Evolutionary conservation across 106 monocot genomes (phyloP).

Genomic region (Xerophyta viscosa): DNA sequence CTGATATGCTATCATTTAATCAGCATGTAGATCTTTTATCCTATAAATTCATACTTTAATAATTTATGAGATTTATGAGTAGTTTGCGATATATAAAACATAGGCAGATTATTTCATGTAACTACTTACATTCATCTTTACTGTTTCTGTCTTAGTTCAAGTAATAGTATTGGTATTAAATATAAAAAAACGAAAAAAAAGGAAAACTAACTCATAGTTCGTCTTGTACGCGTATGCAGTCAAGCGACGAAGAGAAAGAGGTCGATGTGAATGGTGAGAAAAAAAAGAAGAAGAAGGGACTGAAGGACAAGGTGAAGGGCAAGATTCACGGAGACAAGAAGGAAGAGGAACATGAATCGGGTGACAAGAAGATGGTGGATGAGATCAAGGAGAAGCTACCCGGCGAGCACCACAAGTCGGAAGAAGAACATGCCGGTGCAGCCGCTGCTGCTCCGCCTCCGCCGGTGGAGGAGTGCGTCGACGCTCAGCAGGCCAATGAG

Average conservation of each 20-base stretch:
- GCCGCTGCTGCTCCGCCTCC: background rate
- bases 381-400: conserved; percentile 12
- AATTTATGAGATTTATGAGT: no score
- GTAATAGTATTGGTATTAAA: no score
- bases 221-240: background rate
- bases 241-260: background rate
- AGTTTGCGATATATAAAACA: no score
- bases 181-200: no score
- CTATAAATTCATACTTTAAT: no score
- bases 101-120: no score
- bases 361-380: background rate
- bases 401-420: background rate
- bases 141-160: no score
- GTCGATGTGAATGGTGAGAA: background rate
- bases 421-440: background rate
- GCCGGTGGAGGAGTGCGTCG: background rate
- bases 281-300: conserved; percentile 2
- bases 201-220: no score
- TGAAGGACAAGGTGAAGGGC: background rate
- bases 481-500: background rate
- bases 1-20: no score
- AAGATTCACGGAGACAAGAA: background rate
- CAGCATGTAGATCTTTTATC: no score
- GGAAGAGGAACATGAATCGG: background rate
- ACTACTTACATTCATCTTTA: no score